Conservation (phyloP, 306 rosid genomes). For the Luffa acutangula region DNA sequence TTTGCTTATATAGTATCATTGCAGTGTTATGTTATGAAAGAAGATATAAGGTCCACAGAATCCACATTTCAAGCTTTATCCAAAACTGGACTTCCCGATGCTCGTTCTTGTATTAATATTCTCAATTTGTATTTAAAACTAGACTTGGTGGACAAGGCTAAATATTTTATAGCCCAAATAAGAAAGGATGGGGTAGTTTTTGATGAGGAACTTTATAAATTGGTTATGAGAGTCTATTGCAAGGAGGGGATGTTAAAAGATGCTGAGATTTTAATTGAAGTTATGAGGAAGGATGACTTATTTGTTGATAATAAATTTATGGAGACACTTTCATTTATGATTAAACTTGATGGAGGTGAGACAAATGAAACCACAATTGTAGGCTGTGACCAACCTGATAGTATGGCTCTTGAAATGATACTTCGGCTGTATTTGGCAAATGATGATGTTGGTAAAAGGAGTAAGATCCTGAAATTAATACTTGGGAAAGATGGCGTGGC, state of each 20-base stretch:
- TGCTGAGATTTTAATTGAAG: conserved; percentile 44
- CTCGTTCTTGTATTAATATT: conserved; percentile 73
- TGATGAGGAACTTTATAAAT: conserved; percentile 62
- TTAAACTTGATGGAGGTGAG: conserved; percentile 23
- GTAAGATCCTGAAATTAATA: conserved; percentile 35
- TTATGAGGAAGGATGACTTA: conserved; percentile 27
- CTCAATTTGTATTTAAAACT: conserved; percentile 57
- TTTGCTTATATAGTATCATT: conserved; percentile 76
- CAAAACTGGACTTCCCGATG: conserved; percentile 78
- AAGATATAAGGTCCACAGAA: conserved; percentile 65
- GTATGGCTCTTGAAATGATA: conserved; percentile 55
- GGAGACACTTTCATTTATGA: conserved; percentile 37
- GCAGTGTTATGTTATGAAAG: conserved; percentile 77
- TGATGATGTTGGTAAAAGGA: conserved; percentile 29
- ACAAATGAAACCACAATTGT: conserved; percentile 28
- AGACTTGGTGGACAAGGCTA: conserved; percentile 46
- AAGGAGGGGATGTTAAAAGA: conserved; percentile 67
- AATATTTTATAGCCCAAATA: conserved; percentile 47
- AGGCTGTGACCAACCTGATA: conserved; percentile 37
- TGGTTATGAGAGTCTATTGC: conserved; percentile 57
- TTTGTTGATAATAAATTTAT: conserved; percentile 34
- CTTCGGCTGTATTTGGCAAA: conserved; percentile 47
- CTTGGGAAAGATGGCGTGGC: conserved; percentile 40
- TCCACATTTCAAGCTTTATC: conserved; percentile 50
- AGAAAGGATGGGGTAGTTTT: conserved; percentile 34